These are phyloP conservation scores for Spathaspora passalidarum DNA, from an alignment of 805 yeast species.

Conservation along the genomic window DNA sequence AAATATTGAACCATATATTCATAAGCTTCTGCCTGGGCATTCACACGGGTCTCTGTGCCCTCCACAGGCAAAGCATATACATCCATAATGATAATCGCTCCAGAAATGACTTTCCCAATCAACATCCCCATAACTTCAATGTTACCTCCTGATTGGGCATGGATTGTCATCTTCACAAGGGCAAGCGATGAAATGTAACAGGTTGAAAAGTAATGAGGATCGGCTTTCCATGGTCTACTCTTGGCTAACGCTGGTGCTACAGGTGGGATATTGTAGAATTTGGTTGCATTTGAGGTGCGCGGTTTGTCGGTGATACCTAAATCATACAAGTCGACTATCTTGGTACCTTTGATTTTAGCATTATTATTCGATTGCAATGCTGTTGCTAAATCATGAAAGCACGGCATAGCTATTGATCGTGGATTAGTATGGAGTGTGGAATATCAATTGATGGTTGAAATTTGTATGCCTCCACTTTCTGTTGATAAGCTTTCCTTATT, in stretches of 20 bases:
- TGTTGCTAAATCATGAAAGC: slow-evolving; percentile 1
- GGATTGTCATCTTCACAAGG: slow-evolving; percentile 68
- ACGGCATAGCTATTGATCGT: neutral
- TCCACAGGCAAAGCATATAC: slow-evolving; percentile 87
- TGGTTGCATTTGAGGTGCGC: neutral
- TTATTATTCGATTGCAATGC: neutral
- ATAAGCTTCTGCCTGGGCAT: slow-evolving; percentile 90
- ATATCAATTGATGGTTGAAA: neutral
- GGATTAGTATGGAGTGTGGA: neutral
- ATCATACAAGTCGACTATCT: neutral
- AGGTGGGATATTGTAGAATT: slow-evolving; percentile 9
- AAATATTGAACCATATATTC: slow-evolving; percentile 90
- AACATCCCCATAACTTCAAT: slow-evolving; percentile 96
- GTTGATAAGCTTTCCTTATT: neutral
- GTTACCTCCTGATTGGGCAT: slow-evolving; percentile 79
- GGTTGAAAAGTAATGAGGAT: slow-evolving; percentile 58
- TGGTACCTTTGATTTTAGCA: neutral
- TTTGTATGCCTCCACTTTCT: neutral
- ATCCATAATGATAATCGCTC: slow-evolving; percentile 68
- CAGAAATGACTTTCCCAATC: slow-evolving; percentile 65
- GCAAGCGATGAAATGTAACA: slow-evolving; percentile 71
- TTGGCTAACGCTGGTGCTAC: slow-evolving; percentile 4
- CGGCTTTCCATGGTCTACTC: slow-evolving; percentile 51
- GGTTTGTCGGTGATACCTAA: neutral
- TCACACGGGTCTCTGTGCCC: slow-evolving; percentile 94